phyloP scores from a whole-genome alignment of 768 basidiomycete species.

The Suillus bovinus region DNA sequence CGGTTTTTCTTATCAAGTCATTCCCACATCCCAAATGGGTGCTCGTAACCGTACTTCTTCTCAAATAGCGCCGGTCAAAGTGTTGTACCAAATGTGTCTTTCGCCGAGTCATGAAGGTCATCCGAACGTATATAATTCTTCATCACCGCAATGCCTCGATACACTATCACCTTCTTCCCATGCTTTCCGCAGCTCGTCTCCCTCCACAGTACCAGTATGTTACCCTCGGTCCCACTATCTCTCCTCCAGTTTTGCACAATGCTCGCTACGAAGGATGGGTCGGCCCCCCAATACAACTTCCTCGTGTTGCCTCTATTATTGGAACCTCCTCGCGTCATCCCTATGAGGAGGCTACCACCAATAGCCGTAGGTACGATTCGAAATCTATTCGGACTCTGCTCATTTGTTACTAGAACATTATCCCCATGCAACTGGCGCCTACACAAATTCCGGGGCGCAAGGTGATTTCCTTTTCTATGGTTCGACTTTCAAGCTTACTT shows the following conservation, averaged over 20 bases:
- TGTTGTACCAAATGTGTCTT: too few relatives aligned
- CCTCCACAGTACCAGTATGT: background rate
- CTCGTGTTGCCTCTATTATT: background rate
- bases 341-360: background rate
- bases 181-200: background rate
- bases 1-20: too few relatives aligned
- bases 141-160: background rate
- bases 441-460: background rate
- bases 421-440: background rate
- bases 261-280: slow-evolving; percentile 4
- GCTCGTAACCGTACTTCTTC: too few relatives aligned
- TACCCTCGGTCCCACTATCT: background rate
- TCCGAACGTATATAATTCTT: too few relatives aligned
- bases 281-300: background rate
- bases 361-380: background rate
- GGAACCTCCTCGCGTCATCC: background rate
- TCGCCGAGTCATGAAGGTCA: too few relatives aligned
- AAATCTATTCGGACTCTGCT: background rate
- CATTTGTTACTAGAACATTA: background rate
- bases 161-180: background rate
- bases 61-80: too few relatives aligned
- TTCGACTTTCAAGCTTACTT: too few relatives aligned
- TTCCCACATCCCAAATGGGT: too few relatives aligned
- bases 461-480: background rate
- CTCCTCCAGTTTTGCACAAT: background rate